Percentiles rank a stretch among this genome's conserved stretches.
Evolutionary conservation across 306 rosid species (phyloP).

Genomic region (Rosa persica): DNA sequence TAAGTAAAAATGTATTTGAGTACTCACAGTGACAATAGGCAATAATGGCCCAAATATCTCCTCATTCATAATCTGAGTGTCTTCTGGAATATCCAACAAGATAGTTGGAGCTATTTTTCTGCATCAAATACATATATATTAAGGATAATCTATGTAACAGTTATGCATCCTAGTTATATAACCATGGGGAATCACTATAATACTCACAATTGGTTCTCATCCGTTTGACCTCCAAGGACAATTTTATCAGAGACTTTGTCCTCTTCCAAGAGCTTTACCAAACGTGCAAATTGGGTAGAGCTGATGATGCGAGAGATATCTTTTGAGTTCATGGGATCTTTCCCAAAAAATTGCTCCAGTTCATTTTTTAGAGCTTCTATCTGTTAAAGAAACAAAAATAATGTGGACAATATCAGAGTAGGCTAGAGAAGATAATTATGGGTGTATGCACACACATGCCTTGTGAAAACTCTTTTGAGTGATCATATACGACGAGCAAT

Average conservation of each 20-base stretch:
- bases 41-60: slow-evolving; percentile 82
- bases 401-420: neutral
- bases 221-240: slow-evolving; percentile 74
- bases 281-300: slow-evolving; percentile 55
- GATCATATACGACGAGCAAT: neutral
- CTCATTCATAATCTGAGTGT: slow-evolving; percentile 66
- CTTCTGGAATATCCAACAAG: slow-evolving; percentile 67
- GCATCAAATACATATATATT: slow-evolving; percentile 18
- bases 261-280: slow-evolving; percentile 60
- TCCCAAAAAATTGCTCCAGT: slow-evolving; percentile 57
- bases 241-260: slow-evolving; percentile 62
- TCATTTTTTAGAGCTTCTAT: slow-evolving; percentile 50
- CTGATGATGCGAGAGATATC: slow-evolving; percentile 76
- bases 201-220: slow-evolving; percentile 61
- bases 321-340: slow-evolving; percentile 50
- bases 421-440: neutral
- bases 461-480: neutral
- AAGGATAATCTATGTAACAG: neutral
- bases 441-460: neutral
- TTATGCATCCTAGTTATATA: neutral
- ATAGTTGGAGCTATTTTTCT: slow-evolving; percentile 83
- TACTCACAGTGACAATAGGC: slow-evolving; percentile 72
- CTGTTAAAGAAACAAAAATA: slow-evolving; percentile 33
- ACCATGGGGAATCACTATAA: neutral
- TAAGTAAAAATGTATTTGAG: neutral